Conservation (phyloP, 768 basidiomycete species). For the Pleurotus tuber-regium region DNA sequence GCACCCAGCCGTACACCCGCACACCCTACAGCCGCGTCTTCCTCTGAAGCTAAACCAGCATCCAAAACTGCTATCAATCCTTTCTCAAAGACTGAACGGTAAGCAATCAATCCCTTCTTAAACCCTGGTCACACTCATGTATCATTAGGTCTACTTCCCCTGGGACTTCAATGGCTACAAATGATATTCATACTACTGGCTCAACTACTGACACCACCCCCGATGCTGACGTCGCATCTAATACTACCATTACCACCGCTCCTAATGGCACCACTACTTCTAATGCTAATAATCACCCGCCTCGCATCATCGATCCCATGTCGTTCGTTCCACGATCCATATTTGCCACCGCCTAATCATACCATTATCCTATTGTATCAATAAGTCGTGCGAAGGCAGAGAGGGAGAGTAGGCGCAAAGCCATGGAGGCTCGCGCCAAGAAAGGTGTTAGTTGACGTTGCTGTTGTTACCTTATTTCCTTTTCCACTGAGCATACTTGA, state of each 20-base stretch:
- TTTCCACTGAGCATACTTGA: not conserved
- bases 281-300: slow-evolving; percentile 14
- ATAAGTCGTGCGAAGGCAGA: slow-evolving; percentile 69
- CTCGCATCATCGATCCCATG: slow-evolving; percentile 34
- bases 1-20: slow-evolving; percentile 14
- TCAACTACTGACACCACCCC: slow-evolving; percentile 21
- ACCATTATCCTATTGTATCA: slow-evolving; percentile 21
- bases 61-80: slow-evolving; percentile 20
- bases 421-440: slow-evolving; percentile 69
- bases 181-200: slow-evolving; percentile 13
- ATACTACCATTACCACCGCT: slow-evolving; percentile 13
- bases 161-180: slow-evolving; percentile 17
- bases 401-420: slow-evolving; percentile 64
- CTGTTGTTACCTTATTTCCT: not conserved
- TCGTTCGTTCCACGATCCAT: slow-evolving; percentile 68
- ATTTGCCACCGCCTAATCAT: slow-evolving; percentile 60
- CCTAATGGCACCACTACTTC: slow-evolving; percentile 34
- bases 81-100: slow-evolving; percentile 65
- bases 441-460: slow-evolving; percentile 57
- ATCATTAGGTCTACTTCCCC: slow-evolving; percentile 45
- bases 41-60: slow-evolving; percentile 14
- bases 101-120: slow-evolving; percentile 32
- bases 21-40: slow-evolving; percentile 18
- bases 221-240: slow-evolving; percentile 17
- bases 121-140: slow-evolving; percentile 60